phyloP scores from a whole-genome alignment of 768 basidiomycete species.

The Goffeauzyma gilvescens region DNA sequence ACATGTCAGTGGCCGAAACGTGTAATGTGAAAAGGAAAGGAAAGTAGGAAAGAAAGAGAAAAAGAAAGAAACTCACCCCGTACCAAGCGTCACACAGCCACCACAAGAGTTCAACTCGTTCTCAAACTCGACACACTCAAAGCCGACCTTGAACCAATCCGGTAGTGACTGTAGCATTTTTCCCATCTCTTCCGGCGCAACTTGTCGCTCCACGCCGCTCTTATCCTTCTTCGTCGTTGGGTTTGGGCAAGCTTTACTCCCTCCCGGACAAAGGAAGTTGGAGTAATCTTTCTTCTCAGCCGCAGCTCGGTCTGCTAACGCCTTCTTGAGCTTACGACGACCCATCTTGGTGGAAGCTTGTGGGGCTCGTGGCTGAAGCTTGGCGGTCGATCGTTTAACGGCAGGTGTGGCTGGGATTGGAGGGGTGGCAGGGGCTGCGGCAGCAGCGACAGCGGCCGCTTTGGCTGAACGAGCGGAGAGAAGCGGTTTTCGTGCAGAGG shows the following conservation, averaged over 20 bases:
- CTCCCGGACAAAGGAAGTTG: slow-evolving; percentile 31
- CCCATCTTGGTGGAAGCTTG: slow-evolving; percentile 24
- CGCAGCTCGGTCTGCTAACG: slow-evolving; percentile 9
- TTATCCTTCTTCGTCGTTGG: slow-evolving; percentile 7
- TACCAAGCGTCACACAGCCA: slow-evolving; percentile 28
- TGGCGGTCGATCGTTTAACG: slow-evolving; percentile 11
- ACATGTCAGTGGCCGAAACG: neutral
- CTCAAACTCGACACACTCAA: slow-evolving; percentile 32
- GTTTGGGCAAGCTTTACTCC: slow-evolving; percentile 8
- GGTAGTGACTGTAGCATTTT: slow-evolving; percentile 20
- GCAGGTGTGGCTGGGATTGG: slow-evolving; percentile 7
- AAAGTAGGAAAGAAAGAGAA: neutral
- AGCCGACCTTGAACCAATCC: slow-evolving; percentile 32
- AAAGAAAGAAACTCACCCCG: slow-evolving; percentile 19
- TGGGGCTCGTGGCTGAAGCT: slow-evolving; percentile 20
- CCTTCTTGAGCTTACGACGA: slow-evolving; percentile 11
- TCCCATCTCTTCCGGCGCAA: slow-evolving; percentile 13
- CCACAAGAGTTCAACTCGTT: slow-evolving; percentile 31
- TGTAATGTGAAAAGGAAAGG: neutral
- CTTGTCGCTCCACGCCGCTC: slow-evolving; percentile 9
- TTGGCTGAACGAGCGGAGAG: no score
- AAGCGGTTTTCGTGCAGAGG: no score
- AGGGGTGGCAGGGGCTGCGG: neutral
- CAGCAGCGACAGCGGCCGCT: slow-evolving; percentile 1
- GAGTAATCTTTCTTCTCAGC: slow-evolving; percentile 31